phyloP scores from a whole-genome alignment of 2,329 filamentous ascomycete species.

The Triangularia setosa region DNA sequence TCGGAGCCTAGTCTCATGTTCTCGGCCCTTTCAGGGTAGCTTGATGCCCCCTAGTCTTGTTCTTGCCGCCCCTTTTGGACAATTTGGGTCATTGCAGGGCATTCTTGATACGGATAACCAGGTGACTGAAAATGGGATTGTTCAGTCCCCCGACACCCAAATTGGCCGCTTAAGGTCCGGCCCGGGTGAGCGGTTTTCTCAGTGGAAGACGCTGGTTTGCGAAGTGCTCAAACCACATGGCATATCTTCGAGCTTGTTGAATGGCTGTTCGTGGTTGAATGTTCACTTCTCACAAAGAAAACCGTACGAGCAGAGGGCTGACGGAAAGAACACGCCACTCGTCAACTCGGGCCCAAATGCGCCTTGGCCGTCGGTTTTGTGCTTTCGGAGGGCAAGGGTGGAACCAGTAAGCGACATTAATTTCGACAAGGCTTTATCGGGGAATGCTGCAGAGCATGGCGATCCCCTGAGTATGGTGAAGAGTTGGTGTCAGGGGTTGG shows the following conservation, averaged over 20 bases:
- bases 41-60: slow-evolving; percentile 42
- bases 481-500: slow-evolving; percentile 43
- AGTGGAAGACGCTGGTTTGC: slow-evolving; percentile 49
- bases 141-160: slow-evolving; percentile 53
- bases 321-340: slow-evolving; percentile 40
- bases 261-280: slow-evolving; percentile 47
- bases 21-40: slow-evolving; percentile 40
- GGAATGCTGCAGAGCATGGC: slow-evolving; percentile 40
- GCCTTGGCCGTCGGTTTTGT: slow-evolving; percentile 48
- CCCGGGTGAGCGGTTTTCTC: slow-evolving; percentile 38
- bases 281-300: slow-evolving; percentile 47
- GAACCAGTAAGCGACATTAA: slow-evolving; percentile 27
- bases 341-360: slow-evolving; percentile 38
- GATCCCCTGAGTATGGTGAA: slow-evolving; percentile 48
- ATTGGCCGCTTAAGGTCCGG: slow-evolving; percentile 40
- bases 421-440: slow-evolving; percentile 37
- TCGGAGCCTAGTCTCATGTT: slow-evolving; percentile 44
- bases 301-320: slow-evolving; percentile 38
- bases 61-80: slow-evolving; percentile 53
- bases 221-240: slow-evolving; percentile 49
- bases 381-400: slow-evolving; percentile 33
- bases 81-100: slow-evolving; percentile 41
- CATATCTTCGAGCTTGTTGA: slow-evolving; percentile 41
- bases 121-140: slow-evolving; percentile 36
- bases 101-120: slow-evolving; percentile 34